phyloP scores from a whole-genome alignment of 495 filamentous ascomycete genomes.

The Podospora appendiculata region DNA sequence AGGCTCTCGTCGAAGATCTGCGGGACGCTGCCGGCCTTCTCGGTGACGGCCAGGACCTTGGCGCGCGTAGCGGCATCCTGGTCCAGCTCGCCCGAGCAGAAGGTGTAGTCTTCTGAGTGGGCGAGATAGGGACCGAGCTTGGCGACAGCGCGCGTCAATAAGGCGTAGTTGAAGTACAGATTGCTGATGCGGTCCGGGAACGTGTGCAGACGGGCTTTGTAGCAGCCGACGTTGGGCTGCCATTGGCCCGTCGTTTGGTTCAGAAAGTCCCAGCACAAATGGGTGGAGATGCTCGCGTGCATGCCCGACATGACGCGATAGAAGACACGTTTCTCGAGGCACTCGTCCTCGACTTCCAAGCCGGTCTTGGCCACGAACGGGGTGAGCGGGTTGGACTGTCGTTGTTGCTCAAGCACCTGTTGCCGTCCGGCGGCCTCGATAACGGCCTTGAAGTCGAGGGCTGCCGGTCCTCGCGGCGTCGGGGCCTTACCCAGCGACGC shows the following conservation, averaged over 20 bases:
- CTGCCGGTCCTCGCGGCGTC: conserved; percentile 52
- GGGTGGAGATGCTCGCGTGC: conserved; percentile 94
- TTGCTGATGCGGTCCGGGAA: conserved; percentile 92
- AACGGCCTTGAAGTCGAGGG: conserved; percentile 74
- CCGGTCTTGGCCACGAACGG: conserved; percentile 44
- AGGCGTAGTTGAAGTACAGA: conserved; percentile 97
- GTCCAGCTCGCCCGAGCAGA: conserved; percentile 75
- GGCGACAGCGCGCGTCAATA: conserved; percentile 79
- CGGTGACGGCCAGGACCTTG: conserved; percentile 67
- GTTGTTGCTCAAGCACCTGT: conserved; percentile 43
- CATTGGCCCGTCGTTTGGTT: conserved; percentile 93
- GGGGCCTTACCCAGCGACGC: conserved; percentile 32
- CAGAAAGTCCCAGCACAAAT: conserved; percentile 92
- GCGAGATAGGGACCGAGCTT: conserved; percentile 80
- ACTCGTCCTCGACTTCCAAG: conserved; percentile 77
- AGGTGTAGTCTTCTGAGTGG: conserved; percentile 59
- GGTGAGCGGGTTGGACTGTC: conserved; percentile 40
- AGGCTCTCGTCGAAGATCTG: conserved; percentile 86
- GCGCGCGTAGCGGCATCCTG: conserved; percentile 74
- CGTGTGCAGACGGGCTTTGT: conserved; percentile 70
- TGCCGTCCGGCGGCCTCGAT: conserved; percentile 66
- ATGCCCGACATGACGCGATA: conserved; percentile 92
- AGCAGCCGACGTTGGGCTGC: conserved; percentile 88
- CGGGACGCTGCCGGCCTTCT: conserved; percentile 55
- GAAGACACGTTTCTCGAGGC: conserved; percentile 95